Evolutionary conservation across 345 rosid genomes (phyloP).

Genomic region (Dipteronia dyeriana): DNA sequence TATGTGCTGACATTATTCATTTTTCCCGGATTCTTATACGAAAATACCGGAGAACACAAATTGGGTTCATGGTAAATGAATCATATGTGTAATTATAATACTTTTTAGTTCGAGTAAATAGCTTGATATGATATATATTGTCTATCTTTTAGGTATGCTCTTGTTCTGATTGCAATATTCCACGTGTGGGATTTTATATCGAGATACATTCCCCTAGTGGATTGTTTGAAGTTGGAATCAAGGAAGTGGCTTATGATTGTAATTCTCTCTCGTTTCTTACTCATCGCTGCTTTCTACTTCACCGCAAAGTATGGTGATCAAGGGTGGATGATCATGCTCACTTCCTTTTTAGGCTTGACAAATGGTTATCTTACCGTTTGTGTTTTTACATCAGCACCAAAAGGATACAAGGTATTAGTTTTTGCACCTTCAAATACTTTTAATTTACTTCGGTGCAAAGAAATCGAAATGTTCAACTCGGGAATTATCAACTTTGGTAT

Average conservation of each 20-base stretch:
- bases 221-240: conserved; percentile 62
- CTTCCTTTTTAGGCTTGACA: conserved; percentile 66
- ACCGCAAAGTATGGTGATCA: conserved; percentile 83
- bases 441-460: not conserved
- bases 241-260: conserved; percentile 59
- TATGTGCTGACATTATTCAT: conserved; percentile 73
- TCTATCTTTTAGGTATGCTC: conserved; percentile 53
- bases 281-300: conserved; percentile 86
- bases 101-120: not conserved
- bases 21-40: conserved; percentile 83
- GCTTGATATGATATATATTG: not conserved
- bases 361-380: conserved; percentile 87
- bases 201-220: conserved; percentile 65
- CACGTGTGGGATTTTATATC: conserved; percentile 66
- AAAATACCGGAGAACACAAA: conserved; percentile 72
- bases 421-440: not conserved
- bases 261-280: conserved; percentile 56
- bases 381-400: conserved; percentile 78
- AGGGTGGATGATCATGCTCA: conserved; percentile 88
- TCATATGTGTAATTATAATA: too few relatives aligned
- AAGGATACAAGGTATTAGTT: conserved; percentile 68
- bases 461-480: not conserved
- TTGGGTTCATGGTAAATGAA: conserved; percentile 56
- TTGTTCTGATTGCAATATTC: conserved; percentile 68
- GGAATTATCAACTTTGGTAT: too few relatives aligned